Base-by-base conservation (phyloP, 306 rosid species). In the Ormosia semicastrata region DNA sequence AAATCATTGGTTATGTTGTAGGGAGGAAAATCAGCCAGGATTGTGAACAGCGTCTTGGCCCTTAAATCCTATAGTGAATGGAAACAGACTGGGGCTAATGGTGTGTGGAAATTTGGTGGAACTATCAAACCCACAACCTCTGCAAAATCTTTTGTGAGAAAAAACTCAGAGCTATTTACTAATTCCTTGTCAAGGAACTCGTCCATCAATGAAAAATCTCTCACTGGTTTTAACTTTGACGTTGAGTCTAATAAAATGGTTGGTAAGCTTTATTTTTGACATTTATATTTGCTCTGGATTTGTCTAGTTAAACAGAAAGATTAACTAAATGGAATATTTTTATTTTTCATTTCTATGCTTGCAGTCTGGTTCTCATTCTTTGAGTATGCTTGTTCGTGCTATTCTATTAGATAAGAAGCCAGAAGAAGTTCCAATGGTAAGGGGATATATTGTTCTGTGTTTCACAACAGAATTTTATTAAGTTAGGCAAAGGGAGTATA, bases 11-110 rank as follows among this genome's bases (percentile, higher is more conserved):
- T 73, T 75, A 44, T 69, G 44, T 79, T 75, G 66, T 81, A 95
- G 99, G 98, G 97, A 58, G 99, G 99, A 39, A 95, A 91, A 85
- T 83, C 99, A 66, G 89, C 93, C 24, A 87, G 97, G 86, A 85
- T 95, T 82, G 97, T 95, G 72, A 90, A 81, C 80, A 85, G 87
- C 50, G 92, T 93, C 66, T 74, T 95, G 80, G 99, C 94, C n/a
- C 89, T 95, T 4, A 95, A 95, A 81, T 93, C 99, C 76, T 95
- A 87, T 64, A 82, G 88, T 73, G 98, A 93, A 59, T 91, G 99
- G 99, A 95, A 95, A 87, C 95, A 88, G 52, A 83, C 87, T 0
- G 98, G 98, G 77, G 92, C 88, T 79, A 80, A 84, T 83, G 99
- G 98, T 54, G 87, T 79, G 50, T 95, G 97, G 98, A 95, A 93